phyloP scores from a whole-genome alignment of 495 filamentous ascomycete species.

The Talaromyces proteolyticus region DNA sequence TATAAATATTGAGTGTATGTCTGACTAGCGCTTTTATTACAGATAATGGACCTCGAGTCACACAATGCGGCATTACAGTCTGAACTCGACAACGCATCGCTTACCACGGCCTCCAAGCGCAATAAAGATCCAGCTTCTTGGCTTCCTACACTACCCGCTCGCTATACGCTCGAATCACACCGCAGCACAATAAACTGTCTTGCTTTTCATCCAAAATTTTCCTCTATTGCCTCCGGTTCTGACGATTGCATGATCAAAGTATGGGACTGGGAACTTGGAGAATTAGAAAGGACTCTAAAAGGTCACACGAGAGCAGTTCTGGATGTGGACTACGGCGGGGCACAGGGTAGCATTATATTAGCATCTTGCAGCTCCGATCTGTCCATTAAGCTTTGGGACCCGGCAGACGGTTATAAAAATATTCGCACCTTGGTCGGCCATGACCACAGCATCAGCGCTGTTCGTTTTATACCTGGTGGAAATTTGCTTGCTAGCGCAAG shows the following conservation, averaged over 20 bases:
- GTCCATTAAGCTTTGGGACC: conserved; percentile 96
- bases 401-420: conserved; percentile 90
- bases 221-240: conserved; percentile 84
- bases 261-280: conserved; percentile 97
- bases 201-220: conserved; percentile 93
- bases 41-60: conserved; percentile 94
- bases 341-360: conserved; percentile 75
- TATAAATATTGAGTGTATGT: background rate
- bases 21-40: conserved; percentile 2
- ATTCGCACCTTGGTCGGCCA: conserved; percentile 89
- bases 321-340: conserved; percentile 89
- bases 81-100: conserved; percentile 82
- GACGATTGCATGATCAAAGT: conserved; percentile 95
- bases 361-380: conserved; percentile 88
- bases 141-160: conserved; percentile 75
- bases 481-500: conserved; percentile 82
- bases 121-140: conserved; percentile 83
- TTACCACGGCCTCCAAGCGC: conserved; percentile 67
- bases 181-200: conserved; percentile 76
- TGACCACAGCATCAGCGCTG: conserved; percentile 83
- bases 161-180: conserved; percentile 82
- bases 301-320: conserved; percentile 88
- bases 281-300: conserved; percentile 86
- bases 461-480: conserved; percentile 75
- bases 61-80: conserved; percentile 63